Evolutionary conservation across 116 monocot genomes (phyloP).

Genomic region (Zostera marina): DNA sequence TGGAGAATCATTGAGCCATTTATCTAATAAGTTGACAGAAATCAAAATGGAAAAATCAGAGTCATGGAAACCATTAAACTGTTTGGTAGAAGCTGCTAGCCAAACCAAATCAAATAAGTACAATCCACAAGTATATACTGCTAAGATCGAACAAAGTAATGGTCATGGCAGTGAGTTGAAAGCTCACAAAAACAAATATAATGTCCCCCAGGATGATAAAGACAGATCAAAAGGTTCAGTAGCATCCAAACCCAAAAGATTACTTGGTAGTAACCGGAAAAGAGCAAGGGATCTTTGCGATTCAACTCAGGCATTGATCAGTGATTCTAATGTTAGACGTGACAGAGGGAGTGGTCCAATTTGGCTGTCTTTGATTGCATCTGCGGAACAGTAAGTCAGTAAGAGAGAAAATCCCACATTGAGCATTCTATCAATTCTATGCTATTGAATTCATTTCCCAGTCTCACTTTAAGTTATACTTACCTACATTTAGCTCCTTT

Average conservation of each 20-base stretch:
- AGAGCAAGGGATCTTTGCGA: conserved; percentile 20
- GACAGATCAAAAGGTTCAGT: conserved; percentile 8
- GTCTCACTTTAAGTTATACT: too few species aligned
- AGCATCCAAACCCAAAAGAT: conserved; percentile 26
- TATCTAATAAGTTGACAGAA: conserved; percentile 20
- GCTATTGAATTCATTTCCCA: background rate
- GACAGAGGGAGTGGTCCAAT: conserved; percentile 40
- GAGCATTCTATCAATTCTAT: background rate
- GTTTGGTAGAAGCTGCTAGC: conserved; percentile 72
- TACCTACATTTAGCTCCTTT: background rate
- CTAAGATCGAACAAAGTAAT: conserved; percentile 36
- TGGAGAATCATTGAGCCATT: conserved; percentile 26
- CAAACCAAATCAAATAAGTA: conserved; percentile 42
- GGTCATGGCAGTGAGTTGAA: conserved; percentile 18
- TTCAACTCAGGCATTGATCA: conserved; percentile 42
- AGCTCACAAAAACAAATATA: conserved; percentile 27
- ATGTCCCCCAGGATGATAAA: conserved; percentile 30
- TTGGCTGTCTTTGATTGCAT: conserved; percentile 80
- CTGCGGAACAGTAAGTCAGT: conserved; percentile 67
- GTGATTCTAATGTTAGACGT: conserved; percentile 33
- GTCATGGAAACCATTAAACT: conserved; percentile 81
- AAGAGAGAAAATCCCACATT: conserved; percentile 11
- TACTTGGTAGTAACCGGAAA: conserved; percentile 20
- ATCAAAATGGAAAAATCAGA: conserved; percentile 47
- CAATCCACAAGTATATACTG: conserved; percentile 19